Conservation (phyloP, 2,329 filamentous ascomycete species). For the Macroventuria anomochaeta region DNA sequence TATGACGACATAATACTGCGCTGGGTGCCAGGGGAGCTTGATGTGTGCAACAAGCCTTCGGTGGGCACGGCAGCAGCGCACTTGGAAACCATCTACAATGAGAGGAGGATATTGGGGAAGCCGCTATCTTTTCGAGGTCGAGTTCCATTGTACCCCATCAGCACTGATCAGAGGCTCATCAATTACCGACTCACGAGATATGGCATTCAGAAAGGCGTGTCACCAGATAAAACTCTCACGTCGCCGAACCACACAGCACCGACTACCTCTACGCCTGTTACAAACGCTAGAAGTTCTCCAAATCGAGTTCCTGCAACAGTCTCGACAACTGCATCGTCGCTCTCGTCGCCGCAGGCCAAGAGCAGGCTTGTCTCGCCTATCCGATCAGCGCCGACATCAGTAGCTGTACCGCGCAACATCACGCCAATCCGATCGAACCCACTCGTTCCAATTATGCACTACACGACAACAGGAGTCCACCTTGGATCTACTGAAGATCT, state of each 20-base stretch:
- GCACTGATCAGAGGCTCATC: background rate
- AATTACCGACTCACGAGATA: slow-evolving; percentile 2
- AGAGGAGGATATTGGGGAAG: slow-evolving; percentile 19
- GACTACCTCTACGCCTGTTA: background rate
- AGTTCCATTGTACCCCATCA: slow-evolving; percentile 24
- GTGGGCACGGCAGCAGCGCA: slow-evolving; percentile 22
- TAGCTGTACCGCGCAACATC: too few relatives aligned
- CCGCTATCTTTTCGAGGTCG: slow-evolving; percentile 18
- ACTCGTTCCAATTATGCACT: background rate
- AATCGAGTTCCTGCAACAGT: background rate
- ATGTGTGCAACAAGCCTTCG: background rate
- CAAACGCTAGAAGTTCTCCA: background rate
- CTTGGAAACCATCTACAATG: slow-evolving; percentile 21
- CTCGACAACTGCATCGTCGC: too few relatives aligned
- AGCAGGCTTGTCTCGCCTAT: too few relatives aligned
- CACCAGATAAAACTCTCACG: background rate
- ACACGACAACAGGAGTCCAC: too few relatives aligned
- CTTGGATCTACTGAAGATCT: background rate
- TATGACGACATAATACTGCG: slow-evolving; percentile 22
- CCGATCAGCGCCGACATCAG: too few relatives aligned
- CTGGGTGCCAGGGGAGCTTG: slow-evolving; percentile 24
- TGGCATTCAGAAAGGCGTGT: background rate
- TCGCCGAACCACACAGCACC: background rate
- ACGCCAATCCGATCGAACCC: too few relatives aligned
- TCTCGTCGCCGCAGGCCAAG: too few relatives aligned